phyloP scores from a whole-genome alignment of 345 rosid genomes.

The Raphanus sativus region DNA sequence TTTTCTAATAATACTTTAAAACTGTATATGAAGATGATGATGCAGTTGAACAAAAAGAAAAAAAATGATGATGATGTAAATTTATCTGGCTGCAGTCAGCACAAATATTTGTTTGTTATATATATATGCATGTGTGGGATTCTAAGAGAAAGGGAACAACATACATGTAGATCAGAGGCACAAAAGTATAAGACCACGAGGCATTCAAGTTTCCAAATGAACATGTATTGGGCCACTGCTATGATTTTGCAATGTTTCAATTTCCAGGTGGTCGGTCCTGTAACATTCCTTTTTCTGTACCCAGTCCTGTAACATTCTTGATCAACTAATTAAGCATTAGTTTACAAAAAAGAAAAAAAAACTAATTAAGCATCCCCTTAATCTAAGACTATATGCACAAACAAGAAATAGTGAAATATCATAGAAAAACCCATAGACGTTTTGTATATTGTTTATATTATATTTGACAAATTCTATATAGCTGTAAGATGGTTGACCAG shows the following conservation, averaged over 20 bases:
- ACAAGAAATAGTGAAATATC: background rate
- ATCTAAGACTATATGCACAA: too few relatives aligned
- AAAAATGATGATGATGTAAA: background rate
- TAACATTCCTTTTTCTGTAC: background rate
- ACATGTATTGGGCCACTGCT: constrained; percentile 26
- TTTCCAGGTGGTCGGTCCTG: background rate
- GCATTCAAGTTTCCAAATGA: constrained; percentile 19
- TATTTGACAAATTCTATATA: background rate
- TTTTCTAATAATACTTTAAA: background rate
- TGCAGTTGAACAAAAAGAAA: background rate
- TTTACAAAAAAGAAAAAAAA: too few relatives aligned
- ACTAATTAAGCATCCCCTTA: too few relatives aligned
- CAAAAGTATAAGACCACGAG: constrained; percentile 31
- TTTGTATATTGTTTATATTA: background rate
- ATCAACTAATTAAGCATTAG: too few relatives aligned
- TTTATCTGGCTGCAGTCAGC: background rate
- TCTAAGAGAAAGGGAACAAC: background rate
- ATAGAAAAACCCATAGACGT: background rate
- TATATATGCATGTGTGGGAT: background rate
- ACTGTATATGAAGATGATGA: background rate
- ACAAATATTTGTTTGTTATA: background rate
- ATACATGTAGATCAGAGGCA: constrained; percentile 7
- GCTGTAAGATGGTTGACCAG: background rate
- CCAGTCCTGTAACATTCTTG: too few relatives aligned
- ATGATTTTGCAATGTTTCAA: constrained; percentile 9